phyloP scores from a whole-genome alignment of 192 early-diverging fungal genomes.

The Coemansia sp. region DNA sequence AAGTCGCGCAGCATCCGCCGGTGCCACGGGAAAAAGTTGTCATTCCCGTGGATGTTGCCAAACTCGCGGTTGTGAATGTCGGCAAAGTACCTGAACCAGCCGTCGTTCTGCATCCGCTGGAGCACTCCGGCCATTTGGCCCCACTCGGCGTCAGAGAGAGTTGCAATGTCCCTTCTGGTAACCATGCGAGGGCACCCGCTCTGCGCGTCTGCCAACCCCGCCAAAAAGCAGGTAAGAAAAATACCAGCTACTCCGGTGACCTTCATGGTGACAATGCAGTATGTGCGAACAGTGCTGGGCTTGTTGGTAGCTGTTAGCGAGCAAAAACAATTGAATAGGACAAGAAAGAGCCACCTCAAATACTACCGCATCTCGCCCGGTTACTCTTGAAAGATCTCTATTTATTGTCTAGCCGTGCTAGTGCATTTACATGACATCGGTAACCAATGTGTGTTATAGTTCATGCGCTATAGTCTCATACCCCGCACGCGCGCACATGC shows the following conservation, averaged over 20 bases:
- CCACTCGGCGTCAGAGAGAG: constrained; percentile 42
- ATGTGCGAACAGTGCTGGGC: not conserved
- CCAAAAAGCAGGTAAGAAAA: constrained; percentile 8
- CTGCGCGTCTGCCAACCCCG: constrained; percentile 21
- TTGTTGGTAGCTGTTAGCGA: not conserved
- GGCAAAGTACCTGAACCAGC: constrained; percentile 41
- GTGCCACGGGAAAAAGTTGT: constrained; percentile 55
- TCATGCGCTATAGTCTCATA: not conserved
- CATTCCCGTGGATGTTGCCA: constrained; percentile 50
- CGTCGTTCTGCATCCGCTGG: constrained; percentile 39
- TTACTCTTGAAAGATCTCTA: too few species aligned
- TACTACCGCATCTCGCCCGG: too few species aligned
- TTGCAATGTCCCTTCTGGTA: constrained; percentile 31
- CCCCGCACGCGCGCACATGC: not conserved
- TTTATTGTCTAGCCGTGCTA: too few species aligned
- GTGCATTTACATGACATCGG: not conserved
- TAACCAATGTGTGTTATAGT: not conserved
- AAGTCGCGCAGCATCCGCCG: constrained; percentile 51
- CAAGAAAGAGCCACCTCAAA: too few species aligned
- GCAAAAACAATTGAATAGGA: not conserved
- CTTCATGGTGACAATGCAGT: constrained; percentile 3
- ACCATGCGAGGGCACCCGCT: constrained; percentile 24
- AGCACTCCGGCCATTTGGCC: constrained; percentile 23
- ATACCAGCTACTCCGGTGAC: constrained; percentile 7
- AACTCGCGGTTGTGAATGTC: constrained; percentile 44